A percentile compares a stretch with the other conserved stretches of the same genome.
Conservation (phyloP, 2,329 filamentous ascomycete species). For the Curvularia verruculosa region DNA sequence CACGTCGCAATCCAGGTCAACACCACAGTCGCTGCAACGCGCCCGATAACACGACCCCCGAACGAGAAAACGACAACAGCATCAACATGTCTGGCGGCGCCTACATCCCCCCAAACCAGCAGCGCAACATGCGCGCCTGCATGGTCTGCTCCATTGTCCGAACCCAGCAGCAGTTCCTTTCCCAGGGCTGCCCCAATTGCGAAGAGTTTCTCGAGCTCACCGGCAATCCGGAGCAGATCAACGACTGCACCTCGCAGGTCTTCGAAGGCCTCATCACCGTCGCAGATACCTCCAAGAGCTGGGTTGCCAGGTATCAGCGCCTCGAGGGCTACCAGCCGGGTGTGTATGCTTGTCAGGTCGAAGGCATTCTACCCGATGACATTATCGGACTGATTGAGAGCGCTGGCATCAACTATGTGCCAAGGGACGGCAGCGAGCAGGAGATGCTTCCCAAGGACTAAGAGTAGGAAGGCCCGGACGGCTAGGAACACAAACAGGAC, state of each 20-base stretch:
- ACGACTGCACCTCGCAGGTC: slow-evolving; percentile 93
- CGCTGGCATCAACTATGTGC: slow-evolving; percentile 66
- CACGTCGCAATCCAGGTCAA: neutral
- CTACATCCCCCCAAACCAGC: slow-evolving; percentile 75
- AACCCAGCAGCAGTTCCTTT: slow-evolving; percentile 79
- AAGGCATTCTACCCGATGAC: slow-evolving; percentile 71
- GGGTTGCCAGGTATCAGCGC: slow-evolving; percentile 97
- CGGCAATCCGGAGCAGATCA: slow-evolving; percentile 78
- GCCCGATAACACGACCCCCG: neutral
- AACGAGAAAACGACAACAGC: neutral
- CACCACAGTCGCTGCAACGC: slow-evolving; percentile 2
- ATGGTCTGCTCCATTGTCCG: slow-evolving; percentile 98
- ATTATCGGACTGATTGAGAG: slow-evolving; percentile 62
- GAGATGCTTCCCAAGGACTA: slow-evolving; percentile 45
- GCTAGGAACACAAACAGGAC: neutral
- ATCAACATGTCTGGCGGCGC: slow-evolving; percentile 50
- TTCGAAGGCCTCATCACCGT: slow-evolving; percentile 92
- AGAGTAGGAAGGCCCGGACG: neutral
- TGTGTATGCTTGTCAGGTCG: slow-evolving; percentile 94
- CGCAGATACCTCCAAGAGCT: slow-evolving; percentile 80
- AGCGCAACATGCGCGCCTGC: slow-evolving; percentile 90
- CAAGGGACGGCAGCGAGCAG: slow-evolving; percentile 50
- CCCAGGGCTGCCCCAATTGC: slow-evolving; percentile 94
- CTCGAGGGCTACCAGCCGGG: slow-evolving; percentile 86
- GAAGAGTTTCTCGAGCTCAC: slow-evolving; percentile 87